These are phyloP conservation scores for Aphanomyces euteiches DNA, from an alignment of 352 stramenopile genomes.

Conservation along the genomic window DNA sequence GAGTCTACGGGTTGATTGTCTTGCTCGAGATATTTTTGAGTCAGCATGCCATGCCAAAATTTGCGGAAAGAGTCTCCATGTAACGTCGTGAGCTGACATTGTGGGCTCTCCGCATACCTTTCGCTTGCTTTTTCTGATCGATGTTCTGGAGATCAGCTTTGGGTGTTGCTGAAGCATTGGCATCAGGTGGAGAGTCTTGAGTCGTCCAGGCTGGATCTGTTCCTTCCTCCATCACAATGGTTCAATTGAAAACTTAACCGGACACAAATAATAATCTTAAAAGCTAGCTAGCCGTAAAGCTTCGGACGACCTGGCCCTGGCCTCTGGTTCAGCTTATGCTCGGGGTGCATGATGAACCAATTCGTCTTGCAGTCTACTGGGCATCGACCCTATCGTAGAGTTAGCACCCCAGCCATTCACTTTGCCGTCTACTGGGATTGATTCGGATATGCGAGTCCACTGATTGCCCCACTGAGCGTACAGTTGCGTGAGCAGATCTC, in stretches of 20 bases:
- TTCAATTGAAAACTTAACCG: too few relatives aligned
- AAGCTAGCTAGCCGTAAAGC: slow-evolving; percentile 11
- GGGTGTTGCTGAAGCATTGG: too few relatives aligned
- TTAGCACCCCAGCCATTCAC: not conserved
- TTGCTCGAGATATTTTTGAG: slow-evolving; percentile 20
- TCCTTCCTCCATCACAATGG: too few relatives aligned
- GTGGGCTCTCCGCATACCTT: not conserved
- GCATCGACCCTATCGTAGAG: slow-evolving; percentile 12
- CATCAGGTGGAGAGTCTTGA: too few relatives aligned
- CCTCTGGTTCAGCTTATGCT: slow-evolving; percentile 9
- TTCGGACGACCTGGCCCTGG: slow-evolving; percentile 23
- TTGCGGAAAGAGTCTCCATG: slow-evolving; percentile 19
- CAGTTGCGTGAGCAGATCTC: slow-evolving; percentile 87
- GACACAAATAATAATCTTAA: not conserved
- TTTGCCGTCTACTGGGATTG: slow-evolving; percentile 14
- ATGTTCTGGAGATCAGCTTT: not conserved
- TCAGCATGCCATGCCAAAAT: slow-evolving; percentile 28
- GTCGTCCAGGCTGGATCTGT: too few relatives aligned
- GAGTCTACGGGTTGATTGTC: slow-evolving; percentile 16
- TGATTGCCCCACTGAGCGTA: slow-evolving; percentile 91
- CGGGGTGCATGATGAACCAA: slow-evolving; percentile 21
- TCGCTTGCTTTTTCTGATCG: not conserved
- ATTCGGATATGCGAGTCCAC: slow-evolving; percentile 87
- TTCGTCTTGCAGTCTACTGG: slow-evolving; percentile 28
- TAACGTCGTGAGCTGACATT: not conserved